These are phyloP conservation scores for Corymbia maculata DNA, from an alignment of 345 rosid species.

Conservation along the genomic window DNA sequence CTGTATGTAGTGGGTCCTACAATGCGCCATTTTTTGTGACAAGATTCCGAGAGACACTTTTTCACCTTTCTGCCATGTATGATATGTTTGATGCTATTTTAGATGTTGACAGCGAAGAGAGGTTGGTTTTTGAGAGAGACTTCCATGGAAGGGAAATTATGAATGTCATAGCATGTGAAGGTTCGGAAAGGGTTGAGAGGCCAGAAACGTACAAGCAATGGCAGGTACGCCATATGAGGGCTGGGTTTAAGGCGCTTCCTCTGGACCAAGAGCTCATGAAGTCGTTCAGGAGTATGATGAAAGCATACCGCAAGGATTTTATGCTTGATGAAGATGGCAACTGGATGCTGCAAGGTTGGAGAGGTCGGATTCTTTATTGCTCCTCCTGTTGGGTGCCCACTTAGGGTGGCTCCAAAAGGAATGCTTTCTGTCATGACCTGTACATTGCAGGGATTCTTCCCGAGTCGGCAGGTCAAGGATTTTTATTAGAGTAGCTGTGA, in stretches of 20 bases:
- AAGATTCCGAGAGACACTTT: slow-evolving; percentile 67
- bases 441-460: not conserved
- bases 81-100: slow-evolving; percentile 49
- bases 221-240: slow-evolving; percentile 48
- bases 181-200: slow-evolving; percentile 61
- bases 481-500: not conserved
- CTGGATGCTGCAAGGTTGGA: slow-evolving; percentile 89
- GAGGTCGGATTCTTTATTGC: slow-evolving; percentile 59
- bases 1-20: slow-evolving; percentile 9
- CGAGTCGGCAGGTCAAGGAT: not conserved
- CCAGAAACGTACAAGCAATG: slow-evolving; percentile 88
- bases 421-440: not conserved
- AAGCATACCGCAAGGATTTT: slow-evolving; percentile 55
- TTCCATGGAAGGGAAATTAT: slow-evolving; percentile 42
- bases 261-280: slow-evolving; percentile 31
- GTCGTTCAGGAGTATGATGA: slow-evolving; percentile 19
- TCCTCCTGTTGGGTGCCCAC: slow-evolving; percentile 62
- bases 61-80: slow-evolving; percentile 47
- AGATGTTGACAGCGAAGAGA: slow-evolving; percentile 33
- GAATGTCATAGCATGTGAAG: slow-evolving; percentile 72
- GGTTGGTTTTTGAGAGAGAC: slow-evolving; percentile 46
- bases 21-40: slow-evolving; percentile 25
- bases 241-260: slow-evolving; percentile 55
- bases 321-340: slow-evolving; percentile 41
- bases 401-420: not conserved